Evolutionary conservation across 2,329 filamentous ascomycete genomes (phyloP).

Genomic region (Ophiostoma perfectum): DNA sequence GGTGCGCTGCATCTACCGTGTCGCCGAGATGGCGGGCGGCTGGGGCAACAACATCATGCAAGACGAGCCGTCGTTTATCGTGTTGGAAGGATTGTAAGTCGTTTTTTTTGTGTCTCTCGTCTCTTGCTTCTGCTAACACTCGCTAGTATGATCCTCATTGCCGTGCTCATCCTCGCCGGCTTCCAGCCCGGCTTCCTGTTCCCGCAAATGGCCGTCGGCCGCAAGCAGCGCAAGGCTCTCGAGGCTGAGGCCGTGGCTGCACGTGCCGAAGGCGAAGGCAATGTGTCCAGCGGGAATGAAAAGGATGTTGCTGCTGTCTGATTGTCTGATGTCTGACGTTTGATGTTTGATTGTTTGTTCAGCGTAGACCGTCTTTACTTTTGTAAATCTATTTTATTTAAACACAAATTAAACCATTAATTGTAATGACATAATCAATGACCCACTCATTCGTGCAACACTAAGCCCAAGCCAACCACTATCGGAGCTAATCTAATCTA

Average conservation of each 20-base stretch:
- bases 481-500: neutral
- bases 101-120: neutral
- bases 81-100: slow-evolving; percentile 50
- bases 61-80: slow-evolving; percentile 54
- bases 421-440: neutral
- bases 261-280: neutral
- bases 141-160: slow-evolving; percentile 43
- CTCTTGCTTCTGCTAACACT: neutral
- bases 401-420: neutral
- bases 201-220: slow-evolving; percentile 44
- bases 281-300: neutral
- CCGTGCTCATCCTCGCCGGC: slow-evolving; percentile 44
- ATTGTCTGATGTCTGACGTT: neutral
- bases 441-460: no score
- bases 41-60: slow-evolving; percentile 62
- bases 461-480: neutral
- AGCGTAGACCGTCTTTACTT: neutral
- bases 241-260: slow-evolving; percentile 9
- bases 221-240: slow-evolving; percentile 21
- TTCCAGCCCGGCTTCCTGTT: slow-evolving; percentile 53
- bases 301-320: neutral
- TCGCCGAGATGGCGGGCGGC: slow-evolving; percentile 59
- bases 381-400: neutral
- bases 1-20: slow-evolving; percentile 50
- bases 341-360: neutral